A percentile compares a stretch with the other conserved stretches of the same genome.
These are phyloP conservation scores for Pyrus betulifolia DNA, from an alignment of 306 rosid genomes.

Conservation along the genomic window DNA sequence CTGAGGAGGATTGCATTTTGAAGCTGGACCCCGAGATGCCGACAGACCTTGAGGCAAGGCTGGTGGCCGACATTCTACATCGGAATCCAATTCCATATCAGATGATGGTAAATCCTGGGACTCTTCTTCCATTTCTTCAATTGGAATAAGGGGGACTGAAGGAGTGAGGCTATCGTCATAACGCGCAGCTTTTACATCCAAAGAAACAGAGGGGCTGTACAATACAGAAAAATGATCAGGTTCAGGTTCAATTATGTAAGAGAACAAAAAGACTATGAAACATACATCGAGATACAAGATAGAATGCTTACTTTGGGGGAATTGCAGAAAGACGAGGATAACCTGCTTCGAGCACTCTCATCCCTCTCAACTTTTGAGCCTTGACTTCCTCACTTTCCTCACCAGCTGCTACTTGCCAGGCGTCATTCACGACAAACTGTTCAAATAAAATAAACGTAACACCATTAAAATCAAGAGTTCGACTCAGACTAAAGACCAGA, in stretches of 20 bases:
- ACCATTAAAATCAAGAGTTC: neutral
- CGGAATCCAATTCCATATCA: neutral
- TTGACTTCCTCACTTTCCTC: constrained; percentile 55
- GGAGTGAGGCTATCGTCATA: constrained; percentile 51
- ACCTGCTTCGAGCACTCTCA: constrained; percentile 51
- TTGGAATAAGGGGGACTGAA: constrained; percentile 40
- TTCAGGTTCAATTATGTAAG: constrained; percentile 1
- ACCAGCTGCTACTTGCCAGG: constrained; percentile 64
- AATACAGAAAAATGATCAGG: neutral
- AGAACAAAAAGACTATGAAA: neutral
- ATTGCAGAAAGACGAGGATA: constrained; percentile 60
- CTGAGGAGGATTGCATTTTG: constrained; percentile 9
- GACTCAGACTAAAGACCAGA: neutral
- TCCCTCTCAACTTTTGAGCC: constrained; percentile 41
- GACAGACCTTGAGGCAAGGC: constrained; percentile 6
- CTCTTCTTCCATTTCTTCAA: constrained; percentile 69
- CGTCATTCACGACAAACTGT: constrained; percentile 32
- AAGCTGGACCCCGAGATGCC: neutral
- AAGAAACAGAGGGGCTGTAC: constrained; percentile 45
- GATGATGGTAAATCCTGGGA: constrained; percentile 6
- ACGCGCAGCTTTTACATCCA: constrained; percentile 29
- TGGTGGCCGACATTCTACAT: neutral
- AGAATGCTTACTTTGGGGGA: constrained; percentile 47
- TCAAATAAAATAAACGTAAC: neutral
- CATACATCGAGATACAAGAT: neutral